Percentiles rank a stretch among this genome's conserved stretches.
Evolutionary conservation across 768 basidiomycete genomes (phyloP).

Genomic region (Russula griseocarnosa): DNA sequence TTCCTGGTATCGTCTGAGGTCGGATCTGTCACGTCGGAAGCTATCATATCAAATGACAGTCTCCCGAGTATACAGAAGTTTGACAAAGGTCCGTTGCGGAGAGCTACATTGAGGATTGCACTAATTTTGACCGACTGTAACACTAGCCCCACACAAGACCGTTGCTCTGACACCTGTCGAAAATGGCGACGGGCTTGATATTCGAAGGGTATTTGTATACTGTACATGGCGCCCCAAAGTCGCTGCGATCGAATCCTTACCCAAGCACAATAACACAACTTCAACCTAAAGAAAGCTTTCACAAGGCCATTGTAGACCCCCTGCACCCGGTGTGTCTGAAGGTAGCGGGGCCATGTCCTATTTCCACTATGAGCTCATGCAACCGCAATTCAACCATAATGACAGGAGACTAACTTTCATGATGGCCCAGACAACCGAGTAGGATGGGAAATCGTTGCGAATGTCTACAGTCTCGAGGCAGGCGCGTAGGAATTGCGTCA

Average conservation of each 20-base stretch:
- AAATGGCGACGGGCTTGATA: background rate
- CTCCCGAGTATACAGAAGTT: background rate
- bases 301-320: conserved; percentile 19
- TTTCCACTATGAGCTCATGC: background rate
- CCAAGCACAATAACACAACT: background rate
- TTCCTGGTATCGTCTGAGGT: background rate
- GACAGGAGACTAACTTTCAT: conserved; percentile 20
- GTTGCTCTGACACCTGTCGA: background rate
- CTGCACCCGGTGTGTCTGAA: conserved; percentile 16
- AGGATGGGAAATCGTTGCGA: conserved; percentile 3
- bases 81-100: background rate
- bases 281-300: background rate
- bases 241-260: background rate
- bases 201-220: background rate
- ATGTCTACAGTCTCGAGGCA: conserved; percentile 6
- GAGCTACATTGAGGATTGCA: background rate
- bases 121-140: background rate
- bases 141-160: background rate
- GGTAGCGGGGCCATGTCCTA: conserved; percentile 21
- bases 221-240: background rate
- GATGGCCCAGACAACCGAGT: conserved; percentile 9
- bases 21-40: background rate
- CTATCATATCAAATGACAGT: background rate
- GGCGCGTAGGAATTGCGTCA: conserved; percentile 5
- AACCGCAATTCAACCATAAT: background rate